Evolutionary conservation across 2,329 filamentous ascomycete species (phyloP).

Genomic region (Aspergillus tubingensis): DNA sequence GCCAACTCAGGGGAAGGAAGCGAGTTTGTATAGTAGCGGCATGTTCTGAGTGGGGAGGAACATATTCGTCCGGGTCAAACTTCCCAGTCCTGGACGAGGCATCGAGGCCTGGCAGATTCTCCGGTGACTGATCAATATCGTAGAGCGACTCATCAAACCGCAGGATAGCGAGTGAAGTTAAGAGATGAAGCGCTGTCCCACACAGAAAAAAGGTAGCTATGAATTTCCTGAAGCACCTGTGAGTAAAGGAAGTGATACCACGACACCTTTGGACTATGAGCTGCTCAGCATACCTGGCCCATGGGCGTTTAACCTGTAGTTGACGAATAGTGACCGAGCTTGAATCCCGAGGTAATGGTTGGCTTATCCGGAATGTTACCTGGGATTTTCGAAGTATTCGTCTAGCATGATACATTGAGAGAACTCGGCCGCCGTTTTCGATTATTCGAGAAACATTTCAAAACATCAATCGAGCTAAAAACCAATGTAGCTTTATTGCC

Average conservation of each 20-base stretch:
- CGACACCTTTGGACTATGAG: not conserved
- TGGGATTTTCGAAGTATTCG: conserved; percentile 30
- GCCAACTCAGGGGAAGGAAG: conserved; percentile 65
- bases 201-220: conserved; percentile 33
- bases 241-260: conserved; percentile 3
- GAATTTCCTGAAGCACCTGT: conserved; percentile 26
- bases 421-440: conserved; percentile 14
- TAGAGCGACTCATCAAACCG: conserved; percentile 31
- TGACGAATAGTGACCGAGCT: conserved; percentile 29
- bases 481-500: not conserved
- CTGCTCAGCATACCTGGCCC: conserved; percentile 31
- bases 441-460: not conserved
- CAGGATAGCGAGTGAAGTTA: conserved; percentile 35
- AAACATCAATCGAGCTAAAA: not conserved
- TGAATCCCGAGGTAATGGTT: conserved; percentile 21
- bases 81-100: not conserved
- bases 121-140: conserved; percentile 21
- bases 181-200: conserved; percentile 36
- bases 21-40: conserved; percentile 48
- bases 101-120: conserved; percentile 1
- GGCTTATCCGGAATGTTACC: conserved; percentile 25
- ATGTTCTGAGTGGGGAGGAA: conserved; percentile 8
- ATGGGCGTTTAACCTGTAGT: conserved; percentile 38
- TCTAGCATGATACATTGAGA: conserved; percentile 38
- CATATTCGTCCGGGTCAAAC: not conserved